A percentile compares a stretch with the other conserved stretches of the same genome.
These are phyloP conservation scores for Elaeis oleifera DNA, from an alignment of 202 grass and related monocot species.

Conservation along the genomic window DNA sequence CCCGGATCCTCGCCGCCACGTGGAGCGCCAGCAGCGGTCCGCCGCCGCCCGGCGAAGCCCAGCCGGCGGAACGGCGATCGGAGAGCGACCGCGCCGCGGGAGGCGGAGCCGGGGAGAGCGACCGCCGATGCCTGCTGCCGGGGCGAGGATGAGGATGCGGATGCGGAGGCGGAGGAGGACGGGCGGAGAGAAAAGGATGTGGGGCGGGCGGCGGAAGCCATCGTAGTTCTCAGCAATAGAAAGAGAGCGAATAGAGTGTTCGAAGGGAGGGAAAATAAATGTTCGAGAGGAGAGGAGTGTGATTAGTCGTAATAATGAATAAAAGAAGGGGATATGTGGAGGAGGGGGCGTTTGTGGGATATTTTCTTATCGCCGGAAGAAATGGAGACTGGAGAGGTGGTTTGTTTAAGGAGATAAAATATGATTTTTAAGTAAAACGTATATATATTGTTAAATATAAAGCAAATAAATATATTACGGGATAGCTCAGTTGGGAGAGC, in stretches of 20 bases:
- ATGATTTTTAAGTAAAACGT: too few relatives aligned
- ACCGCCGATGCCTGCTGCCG: conserved; percentile 7
- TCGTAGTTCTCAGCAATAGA: conserved; percentile 25
- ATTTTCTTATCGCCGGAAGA: not conserved
- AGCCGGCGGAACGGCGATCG: conserved; percentile 23
- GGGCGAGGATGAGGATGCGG: conserved; percentile 18
- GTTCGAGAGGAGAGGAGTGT: not conserved
- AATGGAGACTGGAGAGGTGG: too few relatives aligned
- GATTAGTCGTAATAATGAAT: conserved; percentile 2
- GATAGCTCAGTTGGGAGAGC: conserved; percentile 48
- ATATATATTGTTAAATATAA: too few relatives aligned
- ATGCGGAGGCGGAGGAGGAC: conserved; percentile 7
- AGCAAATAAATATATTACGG: too few relatives aligned
- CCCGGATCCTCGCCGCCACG: conserved; percentile 20
- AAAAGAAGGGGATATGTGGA: conserved; percentile 11
- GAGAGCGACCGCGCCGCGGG: conserved; percentile 2
- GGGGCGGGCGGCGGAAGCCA: conserved; percentile 30
- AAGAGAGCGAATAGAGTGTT: conserved; percentile 11
- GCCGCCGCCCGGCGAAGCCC: conserved; percentile 17
- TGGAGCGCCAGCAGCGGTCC: conserved; percentile 26
- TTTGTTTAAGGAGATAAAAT: too few relatives aligned
- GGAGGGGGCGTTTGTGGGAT: not conserved
- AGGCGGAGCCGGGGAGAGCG: conserved; percentile 15
- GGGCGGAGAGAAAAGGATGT: conserved; percentile 20
- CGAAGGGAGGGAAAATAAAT: not conserved